Percentiles rank a stretch among this genome's conserved stretches.
Evolutionary conservation across 257 asterid genomes (phyloP).

Genomic region (Capsicum rhomboideum): DNA sequence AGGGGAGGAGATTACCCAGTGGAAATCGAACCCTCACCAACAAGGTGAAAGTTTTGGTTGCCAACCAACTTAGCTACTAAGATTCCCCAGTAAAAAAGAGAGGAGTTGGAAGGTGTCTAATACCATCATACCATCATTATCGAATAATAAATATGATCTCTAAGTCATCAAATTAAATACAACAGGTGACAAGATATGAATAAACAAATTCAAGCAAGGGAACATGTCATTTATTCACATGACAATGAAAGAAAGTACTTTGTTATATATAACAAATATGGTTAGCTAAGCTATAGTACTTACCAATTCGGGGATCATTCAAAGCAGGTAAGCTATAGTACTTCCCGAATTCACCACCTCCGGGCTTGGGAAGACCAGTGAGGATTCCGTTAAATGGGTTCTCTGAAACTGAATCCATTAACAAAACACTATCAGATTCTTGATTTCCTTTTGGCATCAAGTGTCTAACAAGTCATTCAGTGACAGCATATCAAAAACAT

Average conservation of each 20-base stretch:
- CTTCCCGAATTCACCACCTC: slow-evolving; percentile 90
- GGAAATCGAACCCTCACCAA: neutral
- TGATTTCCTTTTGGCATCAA: neutral
- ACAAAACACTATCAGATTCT: slow-evolving; percentile 2
- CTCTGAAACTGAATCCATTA: slow-evolving; percentile 53
- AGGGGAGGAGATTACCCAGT: neutral
- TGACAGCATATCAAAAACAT: neutral
- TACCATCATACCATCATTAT: neutral
- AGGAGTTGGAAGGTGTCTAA: neutral
- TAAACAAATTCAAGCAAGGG: neutral
- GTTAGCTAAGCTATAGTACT: slow-evolving; percentile 77
- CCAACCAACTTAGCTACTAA: neutral
- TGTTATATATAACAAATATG: slow-evolving; percentile 1
- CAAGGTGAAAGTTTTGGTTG: neutral
- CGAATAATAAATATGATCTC: neutral
- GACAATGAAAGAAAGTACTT: neutral
- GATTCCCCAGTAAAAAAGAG: neutral
- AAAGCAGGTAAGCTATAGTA: slow-evolving; percentile 84
- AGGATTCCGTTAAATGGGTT: slow-evolving; percentile 66
- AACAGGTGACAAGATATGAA: neutral
- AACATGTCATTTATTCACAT: neutral
- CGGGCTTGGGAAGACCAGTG: slow-evolving; percentile 78
- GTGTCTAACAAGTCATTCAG: neutral
- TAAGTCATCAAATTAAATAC: neutral
- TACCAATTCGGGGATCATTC: slow-evolving; percentile 74